Conservation (phyloP, 352 stramenopile genomes). For the Plasmopara halstedii region DNA sequence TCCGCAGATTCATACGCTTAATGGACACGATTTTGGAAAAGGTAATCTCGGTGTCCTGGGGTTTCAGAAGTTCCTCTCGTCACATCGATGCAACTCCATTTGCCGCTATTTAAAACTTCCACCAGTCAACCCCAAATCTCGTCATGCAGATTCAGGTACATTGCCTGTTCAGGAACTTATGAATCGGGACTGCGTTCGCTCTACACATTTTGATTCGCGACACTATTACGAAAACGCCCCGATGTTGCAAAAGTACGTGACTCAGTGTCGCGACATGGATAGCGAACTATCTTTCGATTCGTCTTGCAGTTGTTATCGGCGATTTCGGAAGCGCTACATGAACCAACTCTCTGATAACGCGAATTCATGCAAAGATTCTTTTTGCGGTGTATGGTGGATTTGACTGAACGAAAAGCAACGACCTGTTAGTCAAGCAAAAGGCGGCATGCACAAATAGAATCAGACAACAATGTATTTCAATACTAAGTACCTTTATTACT, state of each 20-base stretch:
- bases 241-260: slow-evolving; percentile 83
- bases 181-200: slow-evolving; percentile 61
- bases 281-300: slow-evolving; percentile 18
- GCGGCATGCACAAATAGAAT: background rate
- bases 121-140: slow-evolving; percentile 69
- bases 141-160: slow-evolving; percentile 65
- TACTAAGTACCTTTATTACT: slow-evolving; percentile 2
- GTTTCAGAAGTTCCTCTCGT: slow-evolving; percentile 84
- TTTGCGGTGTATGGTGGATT: slow-evolving; percentile 15
- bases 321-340: slow-evolving; percentile 10
- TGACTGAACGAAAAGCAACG: slow-evolving; percentile 1
- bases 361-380: slow-evolving; percentile 18
- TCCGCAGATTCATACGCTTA: slow-evolving; percentile 87
- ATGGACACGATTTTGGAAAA: slow-evolving; percentile 83
- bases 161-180: slow-evolving; percentile 75
- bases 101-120: slow-evolving; percentile 82
- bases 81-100: slow-evolving; percentile 85
- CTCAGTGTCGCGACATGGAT: slow-evolving; percentile 47
- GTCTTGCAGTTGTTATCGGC: slow-evolving; percentile 23
- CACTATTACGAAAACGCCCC: slow-evolving; percentile 83
- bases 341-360: slow-evolving; percentile 5
- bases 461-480: slow-evolving; percentile 1
- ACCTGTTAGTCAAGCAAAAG: slow-evolving; percentile 8
- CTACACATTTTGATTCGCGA: slow-evolving; percentile 72
- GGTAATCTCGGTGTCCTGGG: slow-evolving; percentile 76